Base-by-base conservation (phyloP, 2,329 filamentous ascomycete species). In the Fusarium sp. region DNA sequence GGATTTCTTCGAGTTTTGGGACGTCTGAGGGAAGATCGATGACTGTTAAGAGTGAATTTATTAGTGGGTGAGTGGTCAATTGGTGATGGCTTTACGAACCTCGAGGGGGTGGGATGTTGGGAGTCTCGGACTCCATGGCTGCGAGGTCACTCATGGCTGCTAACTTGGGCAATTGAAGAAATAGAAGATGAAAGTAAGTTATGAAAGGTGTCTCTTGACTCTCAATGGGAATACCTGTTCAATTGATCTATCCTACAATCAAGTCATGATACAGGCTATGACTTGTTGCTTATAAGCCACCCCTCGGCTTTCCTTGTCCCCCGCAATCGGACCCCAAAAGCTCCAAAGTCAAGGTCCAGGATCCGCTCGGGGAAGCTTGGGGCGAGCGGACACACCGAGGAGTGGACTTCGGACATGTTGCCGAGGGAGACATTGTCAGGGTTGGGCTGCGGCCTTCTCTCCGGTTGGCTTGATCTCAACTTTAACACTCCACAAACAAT, bases 41-140 rank as follows among this genome's bases (percentile, higher is more conserved):
- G 20, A 67, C 73, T 78, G 53, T 51, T n/a, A 9, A 11, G 17
- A 2, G 10, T 1, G 2, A 11, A 11, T 3, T 35, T 66, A 59
- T 73, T 49, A 63, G 35, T 24, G 8, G 22, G n/a, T 42, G 56
- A 20, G 16, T 29, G 0, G 11, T 40, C 2, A 17, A 24, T 40
- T 27, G 46, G n/a, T 17, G 51, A 44, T 55, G 42, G 11, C 11
- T 22, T n/a, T 17, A 53, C 12, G 16, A 42, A 78, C 76, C 71
- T 71, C 70, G 59, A 6, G 76, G 76, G n/a, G 75, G 57, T 46
- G 76, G 76, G 14, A 78, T 76, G 31, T 74, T 77, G 66, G 71
- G 71, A 74, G 76, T 70, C 58, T 73, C 73, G 0, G 75, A 78
- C 76, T 78, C 75, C 75, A 78, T 77, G 56, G 76, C 76, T 58